A percentile compares a stretch with the other conserved stretches of the same genome.
Conservation (phyloP, 2,329 filamentous ascomycete genomes). For the Tolypocladium album region DNA sequence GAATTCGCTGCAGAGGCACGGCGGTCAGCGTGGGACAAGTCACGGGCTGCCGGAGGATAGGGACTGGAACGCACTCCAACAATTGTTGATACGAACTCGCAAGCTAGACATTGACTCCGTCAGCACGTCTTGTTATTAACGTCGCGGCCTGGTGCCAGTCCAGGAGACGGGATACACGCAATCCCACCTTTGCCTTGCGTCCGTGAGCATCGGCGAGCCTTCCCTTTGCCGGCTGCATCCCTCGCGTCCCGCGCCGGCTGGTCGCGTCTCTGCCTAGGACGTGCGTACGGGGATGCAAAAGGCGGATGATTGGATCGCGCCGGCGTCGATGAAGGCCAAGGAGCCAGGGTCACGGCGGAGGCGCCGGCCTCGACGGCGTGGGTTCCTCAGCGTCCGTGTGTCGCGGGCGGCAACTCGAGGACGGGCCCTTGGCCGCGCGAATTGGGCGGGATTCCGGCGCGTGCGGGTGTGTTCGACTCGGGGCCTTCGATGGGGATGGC, state of each 20-base stretch:
- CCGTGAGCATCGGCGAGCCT: slow-evolving; percentile 44
- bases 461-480: neutral
- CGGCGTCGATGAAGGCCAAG: neutral
- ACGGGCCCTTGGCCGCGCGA: neutral
- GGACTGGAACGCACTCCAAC: slow-evolving; percentile 60
- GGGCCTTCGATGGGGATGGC: neutral
- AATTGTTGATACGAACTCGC: slow-evolving; percentile 94
- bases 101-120: slow-evolving; percentile 49
- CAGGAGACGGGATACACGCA: neutral
- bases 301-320: neutral
- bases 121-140: neutral
- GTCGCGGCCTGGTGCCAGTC: neutral
- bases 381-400: neutral
- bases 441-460: neutral
- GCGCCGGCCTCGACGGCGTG: neutral
- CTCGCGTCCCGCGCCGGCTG: slow-evolving; percentile 18
- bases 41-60: neutral
- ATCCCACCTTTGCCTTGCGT: slow-evolving; percentile 49
- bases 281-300: neutral
- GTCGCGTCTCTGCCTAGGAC: neutral
- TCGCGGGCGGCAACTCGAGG: neutral
- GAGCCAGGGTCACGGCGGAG: neutral
- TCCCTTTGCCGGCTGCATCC: slow-evolving; percentile 43
- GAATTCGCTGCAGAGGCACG: slow-evolving; percentile 62
- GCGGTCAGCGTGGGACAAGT: neutral